These are phyloP conservation scores for Melastoma candidum DNA, from an alignment of 441 rosid species.

Conservation along the genomic window DNA sequence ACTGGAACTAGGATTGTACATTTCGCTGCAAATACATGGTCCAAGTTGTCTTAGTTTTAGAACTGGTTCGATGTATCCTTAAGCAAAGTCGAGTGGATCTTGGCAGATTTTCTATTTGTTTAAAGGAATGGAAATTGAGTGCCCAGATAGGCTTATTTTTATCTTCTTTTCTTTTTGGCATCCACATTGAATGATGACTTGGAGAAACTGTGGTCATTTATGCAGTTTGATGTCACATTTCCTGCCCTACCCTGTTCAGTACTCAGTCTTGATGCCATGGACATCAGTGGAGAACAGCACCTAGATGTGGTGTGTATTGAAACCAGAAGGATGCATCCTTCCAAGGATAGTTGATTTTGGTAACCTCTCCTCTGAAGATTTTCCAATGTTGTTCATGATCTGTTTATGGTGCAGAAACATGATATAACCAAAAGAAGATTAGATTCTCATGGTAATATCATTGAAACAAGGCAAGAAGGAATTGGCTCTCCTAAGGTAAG, in stretches of 20 bases:
- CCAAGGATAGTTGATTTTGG: background rate
- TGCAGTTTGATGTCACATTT: slow-evolving; percentile 92
- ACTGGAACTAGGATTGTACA: too few relatives aligned
- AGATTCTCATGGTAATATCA: slow-evolving; percentile 66
- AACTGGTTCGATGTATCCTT: too few relatives aligned
- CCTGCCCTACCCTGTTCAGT: slow-evolving; percentile 91
- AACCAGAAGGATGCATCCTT: background rate
- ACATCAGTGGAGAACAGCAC: slow-evolving; percentile 92
- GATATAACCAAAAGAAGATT: slow-evolving; percentile 80
- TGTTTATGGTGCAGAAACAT: slow-evolving; percentile 53
- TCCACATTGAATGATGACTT: background rate
- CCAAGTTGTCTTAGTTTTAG: too few relatives aligned
- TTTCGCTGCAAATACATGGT: too few relatives aligned
- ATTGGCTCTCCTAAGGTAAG: slow-evolving; percentile 87
- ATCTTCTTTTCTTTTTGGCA: background rate
- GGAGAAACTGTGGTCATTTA: background rate
- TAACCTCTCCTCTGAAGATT: slow-evolving; percentile 1
- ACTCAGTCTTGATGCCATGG: slow-evolving; percentile 93
- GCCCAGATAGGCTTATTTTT: too few relatives aligned
- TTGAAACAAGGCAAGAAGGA: slow-evolving; percentile 71
- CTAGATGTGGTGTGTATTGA: slow-evolving; percentile 67
- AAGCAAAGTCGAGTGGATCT: too few relatives aligned
- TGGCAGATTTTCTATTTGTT: too few relatives aligned
- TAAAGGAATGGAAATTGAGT: too few relatives aligned
- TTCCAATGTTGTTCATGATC: slow-evolving; percentile 8